Evolutionary conservation across 2,329 filamentous ascomycete species (phyloP), one percentile per base, ranked within the genome.

Genomic region (Apiospora kogelbergensis): DNA sequence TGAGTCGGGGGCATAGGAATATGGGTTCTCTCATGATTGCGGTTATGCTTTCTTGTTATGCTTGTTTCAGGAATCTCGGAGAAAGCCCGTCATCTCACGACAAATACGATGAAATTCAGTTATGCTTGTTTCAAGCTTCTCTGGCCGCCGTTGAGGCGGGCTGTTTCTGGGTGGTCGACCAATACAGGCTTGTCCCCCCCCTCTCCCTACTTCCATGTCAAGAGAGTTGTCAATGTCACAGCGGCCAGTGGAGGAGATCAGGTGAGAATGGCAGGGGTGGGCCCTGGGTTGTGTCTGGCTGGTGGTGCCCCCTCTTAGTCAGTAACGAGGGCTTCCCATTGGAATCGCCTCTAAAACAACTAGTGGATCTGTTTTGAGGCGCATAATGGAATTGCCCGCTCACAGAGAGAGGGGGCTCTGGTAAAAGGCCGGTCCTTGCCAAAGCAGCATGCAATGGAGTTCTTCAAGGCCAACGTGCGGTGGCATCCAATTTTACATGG

Each of bases 311-410:
- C 40, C 13, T 3, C 3, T 15, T 10, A 33, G 40, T 15, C 40
- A 15, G 6, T 57, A 17, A 10, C 30, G 17, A 60, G 4, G 17
- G 26, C 53, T n/a, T 60, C 53, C 26, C 53, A 60, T 37, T 60
- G 30, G 30, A 22, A 60, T 37, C 30, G 53, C 53, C 26, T n/a
- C 53, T 60, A 60, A 60, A 60, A 60, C 53, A 60, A 60, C 53
- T 60, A 60, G 53, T 60, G 53, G 53, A 37, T 60, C 53, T 60
- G 53, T 37, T 60, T 60, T 60, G 53, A 37, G 30, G 53, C 53
- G 53, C 53, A 60, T 60, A 3, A 60, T 60, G 53, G 17, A 60
- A 60, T 26, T 33, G 30, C 7, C 53, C 53, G 53, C 11, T 17
- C 53, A 4, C 37, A 33, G 48, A 26, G 48, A n/a, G 48, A 24